Evolutionary conservation across 1,139 yeast genomes (phyloP).

Genomic region (Saccharomyces hybrid): DNA sequence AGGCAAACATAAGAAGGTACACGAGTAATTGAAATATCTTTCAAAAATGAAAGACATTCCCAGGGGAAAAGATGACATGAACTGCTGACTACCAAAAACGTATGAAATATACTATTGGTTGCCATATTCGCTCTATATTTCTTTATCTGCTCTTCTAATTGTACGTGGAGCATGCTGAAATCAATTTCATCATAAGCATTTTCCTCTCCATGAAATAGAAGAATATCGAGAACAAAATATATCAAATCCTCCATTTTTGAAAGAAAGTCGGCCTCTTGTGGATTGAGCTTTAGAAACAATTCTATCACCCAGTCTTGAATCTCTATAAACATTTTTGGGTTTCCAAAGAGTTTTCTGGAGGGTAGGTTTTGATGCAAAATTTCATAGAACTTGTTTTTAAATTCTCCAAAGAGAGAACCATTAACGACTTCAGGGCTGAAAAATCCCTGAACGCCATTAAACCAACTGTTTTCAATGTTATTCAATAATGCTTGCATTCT

Average conservation of each 20-base stretch:
- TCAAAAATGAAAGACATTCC: conserved; percentile 66
- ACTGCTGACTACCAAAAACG: conserved; percentile 61
- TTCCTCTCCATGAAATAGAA: conserved; percentile 56
- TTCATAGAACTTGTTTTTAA: conserved; percentile 37
- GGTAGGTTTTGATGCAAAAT: conserved; percentile 35
- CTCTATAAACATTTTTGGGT: conserved; percentile 30
- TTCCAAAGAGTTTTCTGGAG: conserved; percentile 31
- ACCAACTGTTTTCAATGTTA: conserved; percentile 59
- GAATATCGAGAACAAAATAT: conserved; percentile 51
- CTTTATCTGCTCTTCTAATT: conserved; percentile 41
- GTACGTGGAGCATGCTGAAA: conserved; percentile 45
- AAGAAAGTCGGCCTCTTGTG: conserved; percentile 29
- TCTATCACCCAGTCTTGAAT: conserved; percentile 46
- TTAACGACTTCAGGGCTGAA: conserved; percentile 37
- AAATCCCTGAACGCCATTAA: conserved; percentile 71
- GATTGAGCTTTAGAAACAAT: conserved; percentile 44
- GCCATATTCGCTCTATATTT: conserved; percentile 22
- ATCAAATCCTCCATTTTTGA: conserved; percentile 56
- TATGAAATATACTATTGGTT: conserved; percentile 38
- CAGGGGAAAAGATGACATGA: conserved; percentile 69
- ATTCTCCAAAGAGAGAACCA: conserved; percentile 28
- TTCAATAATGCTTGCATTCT: conserved; percentile 47
- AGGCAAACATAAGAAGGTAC: conserved; percentile 59
- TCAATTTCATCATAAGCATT: conserved; percentile 61
- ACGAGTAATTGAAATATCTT: conserved; percentile 54